Evolutionary conservation across 495 filamentous ascomycete genomes (phyloP).

Genomic region (Xylaria palmicola): DNA sequence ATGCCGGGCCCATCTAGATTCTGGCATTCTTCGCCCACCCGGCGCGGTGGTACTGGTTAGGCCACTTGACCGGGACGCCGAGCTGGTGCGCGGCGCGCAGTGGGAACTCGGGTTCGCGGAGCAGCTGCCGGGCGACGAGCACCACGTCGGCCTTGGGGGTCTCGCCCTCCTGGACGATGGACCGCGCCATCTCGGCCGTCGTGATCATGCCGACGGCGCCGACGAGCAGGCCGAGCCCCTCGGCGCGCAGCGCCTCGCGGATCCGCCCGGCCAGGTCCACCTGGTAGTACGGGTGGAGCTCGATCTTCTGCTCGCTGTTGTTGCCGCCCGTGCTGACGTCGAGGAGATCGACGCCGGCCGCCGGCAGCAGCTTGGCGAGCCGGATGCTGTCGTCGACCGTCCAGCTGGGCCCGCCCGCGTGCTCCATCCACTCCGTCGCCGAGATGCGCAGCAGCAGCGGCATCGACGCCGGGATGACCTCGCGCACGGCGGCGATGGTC

Average conservation of each 20-base stretch:
- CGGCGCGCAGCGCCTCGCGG: conserved; percentile 53
- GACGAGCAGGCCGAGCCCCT: conserved; percentile 57
- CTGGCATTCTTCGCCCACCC: conserved; percentile 24
- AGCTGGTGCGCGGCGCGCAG: conserved; percentile 58
- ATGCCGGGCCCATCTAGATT: conserved; percentile 14
- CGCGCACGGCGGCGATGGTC: conserved; percentile 45
- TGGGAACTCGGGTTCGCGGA: conserved; percentile 69
- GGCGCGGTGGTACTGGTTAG: conserved; percentile 51
- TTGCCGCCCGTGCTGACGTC: conserved; percentile 74
- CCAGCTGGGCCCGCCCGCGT: conserved; percentile 57
- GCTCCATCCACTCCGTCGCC: conserved; percentile 71
- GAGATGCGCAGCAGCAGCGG: conserved; percentile 70
- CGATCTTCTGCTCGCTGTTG: conserved; percentile 58
- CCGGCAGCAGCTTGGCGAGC: conserved; percentile 64
- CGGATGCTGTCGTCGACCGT: conserved; percentile 58
- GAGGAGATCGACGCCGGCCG: conserved; percentile 68
- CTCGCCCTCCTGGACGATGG: conserved; percentile 52
- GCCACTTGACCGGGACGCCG: conserved; percentile 55
- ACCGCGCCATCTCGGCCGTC: conserved; percentile 57
- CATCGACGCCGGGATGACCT: conserved; percentile 56
- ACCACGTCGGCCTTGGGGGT: conserved; percentile 60
- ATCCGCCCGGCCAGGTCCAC: conserved; percentile 60
- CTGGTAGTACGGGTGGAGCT: conserved; percentile 59
- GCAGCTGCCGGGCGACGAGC: conserved; percentile 62
- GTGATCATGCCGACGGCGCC: conserved; percentile 76